Conservation (phyloP, 2,329 filamentous ascomycete species). For the Fusarium anthophilum region DNA sequence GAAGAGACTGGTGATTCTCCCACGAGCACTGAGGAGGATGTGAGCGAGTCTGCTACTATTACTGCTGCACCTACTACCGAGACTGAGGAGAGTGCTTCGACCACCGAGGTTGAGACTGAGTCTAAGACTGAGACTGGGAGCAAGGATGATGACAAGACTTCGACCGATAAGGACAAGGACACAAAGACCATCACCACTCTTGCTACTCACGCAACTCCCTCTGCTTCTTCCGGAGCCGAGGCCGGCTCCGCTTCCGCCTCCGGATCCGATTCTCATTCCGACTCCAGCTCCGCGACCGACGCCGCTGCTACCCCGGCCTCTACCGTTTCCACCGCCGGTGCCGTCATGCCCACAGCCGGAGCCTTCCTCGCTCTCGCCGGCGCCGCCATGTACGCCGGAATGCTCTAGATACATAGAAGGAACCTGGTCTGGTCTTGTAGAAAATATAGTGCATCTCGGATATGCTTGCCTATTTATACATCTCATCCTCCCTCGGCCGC, state of each 20-base stretch:
- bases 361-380: slow-evolving; percentile 44
- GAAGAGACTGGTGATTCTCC: slow-evolving; percentile 8
- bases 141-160: slow-evolving; percentile 1
- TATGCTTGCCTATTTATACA: slow-evolving; percentile 3
- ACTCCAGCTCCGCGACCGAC: slow-evolving; percentile 25
- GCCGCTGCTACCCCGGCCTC: slow-evolving; percentile 28
- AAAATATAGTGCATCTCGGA: neutral
- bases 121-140: neutral
- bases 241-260: slow-evolving; percentile 26
- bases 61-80: slow-evolving; percentile 31
- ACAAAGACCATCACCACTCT: slow-evolving; percentile 19
- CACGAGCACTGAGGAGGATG: neutral
- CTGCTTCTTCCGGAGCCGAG: slow-evolving; percentile 12
- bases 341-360: slow-evolving; percentile 39
- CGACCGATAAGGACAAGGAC: slow-evolving; percentile 16
- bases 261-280: slow-evolving; percentile 14
- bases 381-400: slow-evolving; percentile 41
- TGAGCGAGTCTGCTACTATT: slow-evolving; percentile 20
- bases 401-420: slow-evolving; percentile 32
- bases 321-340: slow-evolving; percentile 35
- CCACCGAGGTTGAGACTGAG: slow-evolving; percentile 7
- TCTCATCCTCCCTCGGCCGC: slow-evolving; percentile 11
- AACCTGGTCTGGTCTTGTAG: neutral
- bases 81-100: slow-evolving; percentile 1
- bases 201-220: slow-evolving; percentile 12